Base-by-base conservation (phyloP, 2,329 filamentous ascomycete species). In the Epichloe bromicola region DNA sequence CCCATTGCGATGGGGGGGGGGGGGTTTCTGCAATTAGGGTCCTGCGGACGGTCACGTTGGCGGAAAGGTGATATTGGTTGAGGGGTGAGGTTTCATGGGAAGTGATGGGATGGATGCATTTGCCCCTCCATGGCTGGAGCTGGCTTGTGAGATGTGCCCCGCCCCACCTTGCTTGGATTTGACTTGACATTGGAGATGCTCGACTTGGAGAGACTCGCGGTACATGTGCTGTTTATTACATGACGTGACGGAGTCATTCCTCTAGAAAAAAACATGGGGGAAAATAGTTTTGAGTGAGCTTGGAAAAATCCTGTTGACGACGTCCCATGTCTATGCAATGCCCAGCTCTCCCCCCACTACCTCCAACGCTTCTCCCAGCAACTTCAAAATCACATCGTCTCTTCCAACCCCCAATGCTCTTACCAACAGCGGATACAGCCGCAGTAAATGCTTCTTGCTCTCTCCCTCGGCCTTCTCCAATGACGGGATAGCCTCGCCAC, bases 361-460 rank as follows among this genome's bases (percentile, higher is more conserved):
- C 48, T 80, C 75, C 54, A 88, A 65, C 12, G 80, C 79, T 59
- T 75, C 74, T 10, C 75, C 72, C 10, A 87, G 64, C 54, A 83
- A 68, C 39, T 67, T 67, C 55, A 79, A 63, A 5, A 86, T 74
- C 60, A 79, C 74, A 39, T 73, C 74, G 61, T 89, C 85, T 3
- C 79, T 79, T 6, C 73, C 65, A 6, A 69, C 67, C 0, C 72
- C 77, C 3, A 81, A 69, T 2, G 83, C 85, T 56, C 76, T 75
- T 17, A 85, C 76, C 47, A 94, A 65, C 47, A 97, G 70, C 7
- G 88, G 86, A 65, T 94, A 95, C 55, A 98, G 67, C 61, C 85
- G 76, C 56, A 87, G 74, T 34, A 97, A 69, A 67, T 97, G 90
- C 63, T 85, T 88, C 61, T 81, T 81, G 14, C 70, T 71, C 54